Base-by-base conservation (phyloP, 495 filamentous ascomycete genomes). In the Acidiella bohemica region DNA sequence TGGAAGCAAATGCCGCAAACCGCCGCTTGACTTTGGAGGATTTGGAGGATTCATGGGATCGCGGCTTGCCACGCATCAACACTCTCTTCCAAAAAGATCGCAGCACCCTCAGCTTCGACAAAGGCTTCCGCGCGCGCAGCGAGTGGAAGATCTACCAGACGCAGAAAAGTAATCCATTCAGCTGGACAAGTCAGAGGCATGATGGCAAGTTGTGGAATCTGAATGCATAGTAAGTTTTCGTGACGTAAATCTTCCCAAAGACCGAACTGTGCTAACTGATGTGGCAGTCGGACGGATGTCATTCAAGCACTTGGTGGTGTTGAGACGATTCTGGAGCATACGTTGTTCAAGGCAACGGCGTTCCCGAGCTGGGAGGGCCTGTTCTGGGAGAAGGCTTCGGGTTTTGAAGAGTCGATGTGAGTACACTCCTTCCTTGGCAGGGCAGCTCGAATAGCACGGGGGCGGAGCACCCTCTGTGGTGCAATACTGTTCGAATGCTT, bases 131-230 rank as follows among this genome's bases (percentile, higher is more conserved):
- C 50, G 77, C 90, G 20, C 71, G 92, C 24, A 84, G 87, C 19
- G 92, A 99, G 65, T 99, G 96, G 68, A 99, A 96, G 66, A 80
- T 83, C 38, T 99, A 96, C 59, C 88, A 94, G 61, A 66, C 13
- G 4, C 32, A 27, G 22, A 22, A 39, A 13, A 3, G 10, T 13
- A 45, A 39, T 33, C 42, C 42, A 1, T 45, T 45, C 25, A 27
- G 25, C 7, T 27, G 90, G 92, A 99, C 92, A 2, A 93, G 83
- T 53, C 92, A 96, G 59, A 70, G 92, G 33, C 92, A 99, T 53
- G 92, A 99, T 53, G 92, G 92, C 59, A 99, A 96, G 60, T 65
- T 99, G 27, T 99, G 92, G 92, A 95, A 99, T 53, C 61, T 99
- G 51, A 99, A 96, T 48, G 87, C 92, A 14, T 27, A 27, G n/a